Base-by-base conservation (phyloP, 1,139 yeast species). In the Candida labiduridarum region DNA sequence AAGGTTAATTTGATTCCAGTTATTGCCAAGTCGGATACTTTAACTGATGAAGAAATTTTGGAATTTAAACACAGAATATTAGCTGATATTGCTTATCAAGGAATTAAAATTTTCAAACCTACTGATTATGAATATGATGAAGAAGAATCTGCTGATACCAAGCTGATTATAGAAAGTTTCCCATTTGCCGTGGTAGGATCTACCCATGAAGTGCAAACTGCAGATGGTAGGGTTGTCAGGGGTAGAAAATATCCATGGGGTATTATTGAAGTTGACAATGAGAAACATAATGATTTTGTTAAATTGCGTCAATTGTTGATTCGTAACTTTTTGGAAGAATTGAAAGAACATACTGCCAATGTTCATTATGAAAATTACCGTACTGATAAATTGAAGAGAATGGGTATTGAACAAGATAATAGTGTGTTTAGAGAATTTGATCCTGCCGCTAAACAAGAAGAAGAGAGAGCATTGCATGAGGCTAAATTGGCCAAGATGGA, bases 191-290 rank as follows among this genome's bases (percentile, higher is more conserved):
- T 94, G 57, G 89, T 95, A 49, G 99, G 98, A 30, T 90, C 97
- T 19, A 89, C 94, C 30, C 76, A 78, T 54, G 85, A 83, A 58
- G 90, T 92, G 36, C 80, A 80, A 61, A 84, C 89, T 46, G 63
- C 79, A 31, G 91, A 87, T 62, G 98, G 98, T 46, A 80, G 87
- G 66, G 65, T 74, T 40, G 96, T 91, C 44, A 86, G 98, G 67
- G 98, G 97, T 57, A 89, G 99, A 73, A 75, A 81, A 58, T 95
- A 95, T 69, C 99, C 99, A 55, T 95, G 99, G 99, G 99, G 99
- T 57, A 79, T 88, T 22, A 88, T 94, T 64, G 98, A 94, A 71
- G 96, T 95, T 57, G 98, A 92, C 68, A 94, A 94, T 68, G 96
- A 90, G 71, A 84, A 84, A 48, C 98, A 95, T 68, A 89, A 94